Evolutionary conservation across 2,329 filamentous ascomycete species (phyloP).

Genomic region (Epichloe uncinata): DNA sequence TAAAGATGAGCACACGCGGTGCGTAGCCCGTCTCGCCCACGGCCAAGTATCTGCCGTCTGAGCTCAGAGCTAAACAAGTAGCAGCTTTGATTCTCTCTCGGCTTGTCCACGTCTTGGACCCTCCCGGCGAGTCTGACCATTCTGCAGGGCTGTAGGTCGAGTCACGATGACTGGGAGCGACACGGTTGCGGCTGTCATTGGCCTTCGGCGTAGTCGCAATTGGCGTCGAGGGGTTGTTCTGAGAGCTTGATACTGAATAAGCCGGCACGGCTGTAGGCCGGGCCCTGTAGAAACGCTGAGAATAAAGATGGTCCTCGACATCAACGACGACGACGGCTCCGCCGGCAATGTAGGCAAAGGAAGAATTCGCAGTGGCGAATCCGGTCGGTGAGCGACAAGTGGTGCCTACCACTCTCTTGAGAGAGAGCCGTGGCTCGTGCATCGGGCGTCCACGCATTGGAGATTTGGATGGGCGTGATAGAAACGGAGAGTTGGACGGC

Average conservation of each 20-base stretch:
- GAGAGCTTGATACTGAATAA: slow-evolving; percentile 41
- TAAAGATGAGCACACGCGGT: slow-evolving; percentile 83
- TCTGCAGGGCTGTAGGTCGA: slow-evolving; percentile 32
- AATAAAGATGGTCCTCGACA: slow-evolving; percentile 52
- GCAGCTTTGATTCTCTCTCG: slow-evolving; percentile 89
- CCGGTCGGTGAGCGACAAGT: slow-evolving; percentile 75
- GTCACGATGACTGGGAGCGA: slow-evolving; percentile 33
- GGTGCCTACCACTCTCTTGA: slow-evolving; percentile 80
- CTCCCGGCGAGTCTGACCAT: slow-evolving; percentile 45
- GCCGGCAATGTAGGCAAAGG: slow-evolving; percentile 84
- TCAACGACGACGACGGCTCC: slow-evolving; percentile 86
- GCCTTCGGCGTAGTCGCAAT: slow-evolving; percentile 41
- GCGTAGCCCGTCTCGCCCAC: slow-evolving; percentile 94
- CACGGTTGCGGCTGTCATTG: slow-evolving; percentile 48
- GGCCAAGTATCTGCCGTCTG: slow-evolving; percentile 75
- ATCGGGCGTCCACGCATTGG: slow-evolving; percentile 37
- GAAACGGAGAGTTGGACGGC: slow-evolving; percentile 62
- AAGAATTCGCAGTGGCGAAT: slow-evolving; percentile 67
- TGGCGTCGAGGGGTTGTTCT: slow-evolving; percentile 35
- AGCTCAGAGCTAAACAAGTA: slow-evolving; percentile 78
- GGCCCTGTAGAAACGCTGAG: slow-evolving; percentile 83
- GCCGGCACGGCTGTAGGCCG: slow-evolving; percentile 61
- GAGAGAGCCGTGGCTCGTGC: slow-evolving; percentile 49
- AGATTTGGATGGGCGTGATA: slow-evolving; percentile 49
- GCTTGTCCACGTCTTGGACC: slow-evolving; percentile 68